Conservation (phyloP, 345 rosid genomes). For the Moricandia moricandioides region DNA sequence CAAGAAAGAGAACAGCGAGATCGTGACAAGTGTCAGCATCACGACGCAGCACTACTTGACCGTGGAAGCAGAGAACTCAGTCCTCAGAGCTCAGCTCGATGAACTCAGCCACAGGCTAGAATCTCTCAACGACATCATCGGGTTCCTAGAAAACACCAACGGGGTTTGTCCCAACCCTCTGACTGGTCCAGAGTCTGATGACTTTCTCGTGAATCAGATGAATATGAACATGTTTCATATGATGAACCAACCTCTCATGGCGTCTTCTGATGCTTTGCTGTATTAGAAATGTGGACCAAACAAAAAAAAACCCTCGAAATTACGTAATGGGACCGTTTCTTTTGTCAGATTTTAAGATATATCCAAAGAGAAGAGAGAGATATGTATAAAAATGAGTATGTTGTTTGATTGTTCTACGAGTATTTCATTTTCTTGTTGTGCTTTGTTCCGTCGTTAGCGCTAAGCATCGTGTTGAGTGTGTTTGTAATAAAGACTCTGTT, state of each 20-base stretch:
- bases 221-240: conserved; percentile 37
- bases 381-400: conserved; percentile 1
- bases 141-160: conserved; percentile 34
- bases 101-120: conserved; percentile 71
- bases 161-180: conserved; percentile 23
- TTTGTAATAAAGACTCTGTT: conserved; percentile 38
- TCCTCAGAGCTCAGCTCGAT: conserved; percentile 61
- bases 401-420: conserved; percentile 13
- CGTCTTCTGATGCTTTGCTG: conserved; percentile 61
- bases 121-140: conserved; percentile 68
- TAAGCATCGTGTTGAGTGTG: conserved; percentile 28
- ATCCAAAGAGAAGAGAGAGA: conserved; percentile 13
- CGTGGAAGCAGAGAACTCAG: conserved; percentile 75
- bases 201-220: conserved; percentile 47
- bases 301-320: not conserved
- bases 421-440: not conserved
- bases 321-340: conserved; percentile 13
- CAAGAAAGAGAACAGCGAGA: conserved; percentile 56
- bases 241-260: conserved; percentile 62
- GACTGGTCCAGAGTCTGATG: conserved; percentile 34
- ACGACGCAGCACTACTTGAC: conserved; percentile 52
- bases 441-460: conserved; percentile 18
- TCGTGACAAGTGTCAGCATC: conserved; percentile 52
- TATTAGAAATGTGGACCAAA: conserved; percentile 36
- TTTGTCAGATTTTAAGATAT: conserved; percentile 14